phyloP scores from a whole-genome alignment of 2,329 filamentous ascomycete species.

The Aspergillus ochraceoroseus region DNA sequence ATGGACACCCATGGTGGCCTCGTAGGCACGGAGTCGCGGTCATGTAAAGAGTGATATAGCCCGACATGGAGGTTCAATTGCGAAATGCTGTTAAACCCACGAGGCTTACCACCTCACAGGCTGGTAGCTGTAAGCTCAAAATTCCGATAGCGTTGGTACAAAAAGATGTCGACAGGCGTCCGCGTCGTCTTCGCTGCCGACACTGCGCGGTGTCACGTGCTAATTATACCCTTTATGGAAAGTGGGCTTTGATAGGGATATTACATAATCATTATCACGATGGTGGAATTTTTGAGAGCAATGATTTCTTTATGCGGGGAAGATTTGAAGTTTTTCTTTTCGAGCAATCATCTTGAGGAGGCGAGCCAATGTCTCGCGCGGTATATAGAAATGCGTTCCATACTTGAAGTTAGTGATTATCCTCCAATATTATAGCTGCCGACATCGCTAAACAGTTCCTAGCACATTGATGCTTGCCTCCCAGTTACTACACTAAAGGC shows the following conservation, averaged over 20 bases:
- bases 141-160: too few species aligned
- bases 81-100: not conserved
- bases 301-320: conserved; percentile 11
- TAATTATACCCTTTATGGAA: conserved; percentile 19
- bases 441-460: conserved; percentile 22
- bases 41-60: not conserved
- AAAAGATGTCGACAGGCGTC: too few species aligned
- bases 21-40: conserved; percentile 3
- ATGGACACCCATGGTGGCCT: conserved; percentile 78
- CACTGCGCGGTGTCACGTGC: conserved; percentile 20
- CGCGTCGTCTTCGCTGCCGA: conserved; percentile 12
- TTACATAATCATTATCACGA: conserved; percentile 22
- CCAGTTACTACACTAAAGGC: conserved; percentile 41
- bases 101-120: not conserved
- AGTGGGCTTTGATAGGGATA: conserved; percentile 6
- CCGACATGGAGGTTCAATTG: conserved; percentile 1
- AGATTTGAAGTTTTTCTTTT: conserved; percentile 5
- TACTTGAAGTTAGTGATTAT: conserved; percentile 30
- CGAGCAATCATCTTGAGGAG: conserved; percentile 4
- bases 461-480: conserved; percentile 43
- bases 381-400: conserved; percentile 25
- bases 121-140: too few species aligned
- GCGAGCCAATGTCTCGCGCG: conserved; percentile 18
- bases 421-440: not conserved
- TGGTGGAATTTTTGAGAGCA: conserved; percentile 7